Evolutionary conservation across 768 basidiomycete genomes (phyloP), one percentile per base, ranked within the genome.

Genomic region (Panaeolus cyanescens): DNA sequence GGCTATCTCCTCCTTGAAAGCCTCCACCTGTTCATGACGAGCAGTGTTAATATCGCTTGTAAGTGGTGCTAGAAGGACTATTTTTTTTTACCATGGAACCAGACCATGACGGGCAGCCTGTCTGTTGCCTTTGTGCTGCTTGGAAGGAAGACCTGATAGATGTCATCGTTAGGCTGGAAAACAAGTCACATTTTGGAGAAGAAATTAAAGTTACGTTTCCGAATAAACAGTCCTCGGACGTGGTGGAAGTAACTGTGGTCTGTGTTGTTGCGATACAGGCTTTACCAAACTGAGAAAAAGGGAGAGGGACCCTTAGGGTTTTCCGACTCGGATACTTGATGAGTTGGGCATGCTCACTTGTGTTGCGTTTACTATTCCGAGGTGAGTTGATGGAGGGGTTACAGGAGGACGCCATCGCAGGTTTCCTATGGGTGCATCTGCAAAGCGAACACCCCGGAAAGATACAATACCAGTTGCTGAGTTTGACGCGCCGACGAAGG

Each of bases 201-300:
- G 32, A 20, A 53, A 67, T 60, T 32, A 36, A 20, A 53, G 68
- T 60, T 32, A 79, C 80, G 63, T 81, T 81, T 58, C 75, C 77
- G 59, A 78, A 81, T 3, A 81, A 64, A 61, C 80, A 81, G 59
- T 81, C 79, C 63, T 81, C 80, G 7, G 75, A 73, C 28, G 73
- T 73, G 15, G 71, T 71, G 20, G 70, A 22, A 0, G 61, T 59
- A 1, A 75, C 68, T 1, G 62, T 66, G 0, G 65, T 70, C 54
- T 76, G 75, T 8, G 70, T 68, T 2, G 76, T 72, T 31, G 63
- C 56, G 54, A 80, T 76, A 56, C 79, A 80, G 3, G 66, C 66
- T 54, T 70, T 67, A 17, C 69, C 73, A 59, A 78, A 75, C 79
- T 80, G 17, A 5, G n/a, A 42, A 20, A 39, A 19, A 39, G 33